Conservation (phyloP, 208 protist species). For the Trypanosoma avium region DNA sequence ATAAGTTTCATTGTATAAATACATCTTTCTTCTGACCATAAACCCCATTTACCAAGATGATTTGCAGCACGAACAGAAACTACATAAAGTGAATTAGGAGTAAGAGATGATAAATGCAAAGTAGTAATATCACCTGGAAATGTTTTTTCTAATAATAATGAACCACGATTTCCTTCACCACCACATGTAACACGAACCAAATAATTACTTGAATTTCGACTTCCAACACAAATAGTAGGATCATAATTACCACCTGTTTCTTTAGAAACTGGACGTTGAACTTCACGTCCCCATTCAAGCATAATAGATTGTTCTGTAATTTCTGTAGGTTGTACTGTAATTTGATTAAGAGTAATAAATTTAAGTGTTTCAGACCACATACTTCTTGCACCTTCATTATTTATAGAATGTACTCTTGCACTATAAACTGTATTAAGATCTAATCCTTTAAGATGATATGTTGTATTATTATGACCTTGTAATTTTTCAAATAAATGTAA, state of each 20-base stretch:
- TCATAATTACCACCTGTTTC: constrained; percentile 12
- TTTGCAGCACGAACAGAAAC: constrained; percentile 63
- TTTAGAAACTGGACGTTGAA: constrained; percentile 37
- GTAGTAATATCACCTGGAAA: constrained; percentile 43
- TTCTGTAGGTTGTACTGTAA: constrained; percentile 55
- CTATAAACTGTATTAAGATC: constrained; percentile 59
- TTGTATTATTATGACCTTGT: constrained; percentile 11
- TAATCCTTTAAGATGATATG: constrained; percentile 54
- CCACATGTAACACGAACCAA: constrained; percentile 27
- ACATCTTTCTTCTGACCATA: constrained; percentile 80
- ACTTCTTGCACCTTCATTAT: constrained; percentile 44
- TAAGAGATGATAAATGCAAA: constrained; percentile 49
- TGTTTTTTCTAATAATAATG: constrained; percentile 56
- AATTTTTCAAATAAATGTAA: constrained; percentile 32
- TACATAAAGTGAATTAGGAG: constrained; percentile 72
- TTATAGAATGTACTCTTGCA: constrained; percentile 61
- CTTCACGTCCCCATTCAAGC: constrained; percentile 66
- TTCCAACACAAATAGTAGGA: constrained; percentile 30
- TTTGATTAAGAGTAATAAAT: constrained; percentile 59
- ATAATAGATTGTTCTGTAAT: constrained; percentile 76
- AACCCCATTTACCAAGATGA: constrained; percentile 71
- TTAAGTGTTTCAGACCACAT: constrained; percentile 66
- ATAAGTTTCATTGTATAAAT: constrained; percentile 90
- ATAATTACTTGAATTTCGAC: constrained; percentile 25
- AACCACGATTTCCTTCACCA: constrained; percentile 2